Base-by-base conservation (phyloP, 352 stramenopile species). In the Phytophthora multivora region DNA sequence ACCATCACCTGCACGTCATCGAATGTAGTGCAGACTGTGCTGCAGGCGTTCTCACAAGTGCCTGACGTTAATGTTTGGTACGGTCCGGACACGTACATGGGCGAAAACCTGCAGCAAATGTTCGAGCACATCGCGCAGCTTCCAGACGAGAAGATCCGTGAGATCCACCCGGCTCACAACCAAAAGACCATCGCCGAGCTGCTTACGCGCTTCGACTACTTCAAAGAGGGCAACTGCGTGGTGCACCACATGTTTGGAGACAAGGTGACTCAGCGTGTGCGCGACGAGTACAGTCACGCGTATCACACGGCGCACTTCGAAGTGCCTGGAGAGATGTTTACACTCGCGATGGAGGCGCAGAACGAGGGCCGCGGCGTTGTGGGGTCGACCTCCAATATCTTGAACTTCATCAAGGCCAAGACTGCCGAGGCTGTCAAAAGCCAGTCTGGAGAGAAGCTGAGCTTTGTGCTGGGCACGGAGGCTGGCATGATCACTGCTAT, bases 261-360 rank as follows among this genome's bases (percentile, higher is more conserved):
- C 59, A 91, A 96, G 42, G 93, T 98, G 33, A 97, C 96, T 13
- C 73, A 97, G 39, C 89, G 91, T 13, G 96, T 99, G 45, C 79
- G 87, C 5, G 77, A 94, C 26, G 86, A 98, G 52, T 98, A 98
- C 75, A 72, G 75, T 28, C 88, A 98, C 69, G 93, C 93, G 4
- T 99, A 93, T 76, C 84, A 98, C 47, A 98, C 96, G 40, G 97
- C 97, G 23, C 97, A 99, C 76, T 95, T 99, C 69, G 97, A 99
- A 80, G 97, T 99, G 25, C 97, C 97, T 9, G 97, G 97, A n/a
- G 96, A 99, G 86, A 99, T 99, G 96, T 99, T 99, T 65, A 96
- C 97, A 59, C 89, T 99, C 35, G 97, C 96, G 13, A 98, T 99
- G 82, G 86, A 97, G 59, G 97, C 96, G 39, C 89, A 98, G 68